Evolutionary conservation across 2,329 filamentous ascomycete genomes (phyloP), one percentile per base, ranked within the genome.

Genomic region (Nothomitra cinnamomea): DNA sequence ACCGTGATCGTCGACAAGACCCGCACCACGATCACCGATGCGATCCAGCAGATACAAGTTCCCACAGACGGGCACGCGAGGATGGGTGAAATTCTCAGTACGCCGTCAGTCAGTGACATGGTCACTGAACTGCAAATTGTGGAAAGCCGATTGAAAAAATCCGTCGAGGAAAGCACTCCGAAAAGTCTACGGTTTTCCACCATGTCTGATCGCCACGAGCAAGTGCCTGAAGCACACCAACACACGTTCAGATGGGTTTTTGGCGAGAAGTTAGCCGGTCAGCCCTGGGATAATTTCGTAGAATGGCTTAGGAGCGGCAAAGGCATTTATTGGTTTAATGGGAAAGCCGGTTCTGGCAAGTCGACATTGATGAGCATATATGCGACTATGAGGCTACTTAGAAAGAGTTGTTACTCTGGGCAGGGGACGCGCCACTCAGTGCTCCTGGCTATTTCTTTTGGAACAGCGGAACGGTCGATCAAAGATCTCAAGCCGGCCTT

Each of bases 401-500:
- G 13, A 12, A 28, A 36, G 13, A 17, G 12, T 35, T 58, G 8
- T 19, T 5, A 32, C 15, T n/a, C 3, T 60, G 58, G 59, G 40
- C 55, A 3, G 38, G 25, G 6, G 10, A 43, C 3, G 15, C 28
- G 12, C 28, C 51, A 5, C 1, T 58, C 2, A 4, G 56, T 4
- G 19, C 36, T 1, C 56, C 56, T 1, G 51, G 28, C 7, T 57
- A 53, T 49, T 59, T 55, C 45, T 59, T 55, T 42, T 60, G 59
- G 58, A 53, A 51, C 21, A 47, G 56, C 13, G 58, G 58, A 2
- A 54, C 25, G 10, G 41, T 13, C 12, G 45, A 58, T 35, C 57
- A 60, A 6, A 58, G 54, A 43, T 60, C 59, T 12, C 57, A 57
- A 13, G 53, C 52, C 36, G 59, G 59, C 3, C 28, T 60, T 1